These are phyloP conservation scores for Eimeria zaria DNA, from an alignment of 169 alveolate genomes.

Conservation along the genomic window DNA sequence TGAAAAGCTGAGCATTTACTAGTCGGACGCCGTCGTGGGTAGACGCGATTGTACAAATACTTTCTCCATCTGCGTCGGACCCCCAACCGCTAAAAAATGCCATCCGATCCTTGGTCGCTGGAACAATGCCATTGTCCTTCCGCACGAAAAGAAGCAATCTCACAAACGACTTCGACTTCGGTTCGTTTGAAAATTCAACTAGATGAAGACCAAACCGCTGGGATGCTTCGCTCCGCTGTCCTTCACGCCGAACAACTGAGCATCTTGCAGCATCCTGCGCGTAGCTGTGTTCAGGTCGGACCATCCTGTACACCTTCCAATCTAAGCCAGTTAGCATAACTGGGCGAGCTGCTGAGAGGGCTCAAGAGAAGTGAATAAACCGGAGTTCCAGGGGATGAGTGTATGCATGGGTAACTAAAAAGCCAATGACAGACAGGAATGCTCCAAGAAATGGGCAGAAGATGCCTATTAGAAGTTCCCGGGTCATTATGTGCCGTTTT, in stretches of 20 bases:
- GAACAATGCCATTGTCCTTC: neutral
- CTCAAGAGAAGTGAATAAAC: conserved; percentile 52
- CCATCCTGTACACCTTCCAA: neutral
- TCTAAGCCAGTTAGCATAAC: neutral
- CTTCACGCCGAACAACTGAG: neutral
- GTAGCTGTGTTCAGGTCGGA: neutral
- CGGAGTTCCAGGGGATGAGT: conserved; percentile 81
- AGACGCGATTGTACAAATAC: neutral
- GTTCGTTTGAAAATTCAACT: neutral
- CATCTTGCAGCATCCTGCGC: neutral
- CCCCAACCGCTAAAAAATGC: neutral
- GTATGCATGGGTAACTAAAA: conserved; percentile 79
- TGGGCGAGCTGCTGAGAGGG: neutral
- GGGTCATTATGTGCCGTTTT: conserved; percentile 24
- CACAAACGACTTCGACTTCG: neutral
- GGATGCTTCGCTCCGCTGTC: neutral
- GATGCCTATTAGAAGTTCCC: conserved; percentile 66
- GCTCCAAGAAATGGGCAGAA: conserved; percentile 83
- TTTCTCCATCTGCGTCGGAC: neutral
- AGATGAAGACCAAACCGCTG: neutral
- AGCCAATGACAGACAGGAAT: conserved; percentile 79
- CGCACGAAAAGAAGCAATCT: neutral
- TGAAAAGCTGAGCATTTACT: neutral
- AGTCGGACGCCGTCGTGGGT: neutral
- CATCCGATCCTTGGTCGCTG: neutral